Conservation (phyloP, 2,329 filamentous ascomycete species). For the Grosmannia serpens region DNA sequence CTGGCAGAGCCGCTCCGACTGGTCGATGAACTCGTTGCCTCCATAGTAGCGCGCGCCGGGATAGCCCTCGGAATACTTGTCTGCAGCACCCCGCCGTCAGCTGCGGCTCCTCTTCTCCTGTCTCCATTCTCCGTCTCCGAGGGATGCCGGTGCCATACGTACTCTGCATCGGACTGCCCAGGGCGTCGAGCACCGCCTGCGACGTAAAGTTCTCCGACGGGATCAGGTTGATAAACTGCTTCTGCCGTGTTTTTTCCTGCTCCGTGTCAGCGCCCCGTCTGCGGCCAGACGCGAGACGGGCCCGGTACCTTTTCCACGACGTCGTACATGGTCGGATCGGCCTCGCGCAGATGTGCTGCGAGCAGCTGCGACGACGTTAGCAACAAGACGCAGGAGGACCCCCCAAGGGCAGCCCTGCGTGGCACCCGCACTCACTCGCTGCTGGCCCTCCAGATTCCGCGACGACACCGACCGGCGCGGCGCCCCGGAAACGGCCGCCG, state of each 20-base stretch:
- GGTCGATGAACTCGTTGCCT: slow-evolving; percentile 91
- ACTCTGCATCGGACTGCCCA: slow-evolving; percentile 95
- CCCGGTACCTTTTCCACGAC: slow-evolving; percentile 78
- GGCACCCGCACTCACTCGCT: slow-evolving; percentile 15
- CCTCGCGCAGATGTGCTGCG: slow-evolving; percentile 64
- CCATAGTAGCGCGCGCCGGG: slow-evolving; percentile 94
- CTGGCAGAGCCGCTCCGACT: slow-evolving; percentile 82
- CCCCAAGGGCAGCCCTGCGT: neutral
- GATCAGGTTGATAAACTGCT: slow-evolving; percentile 96
- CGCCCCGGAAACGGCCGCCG: slow-evolving; percentile 15
- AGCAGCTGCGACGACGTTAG: slow-evolving; percentile 49
- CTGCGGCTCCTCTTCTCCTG: neutral
- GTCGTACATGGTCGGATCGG: slow-evolving; percentile 75
- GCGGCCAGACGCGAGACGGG: neutral
- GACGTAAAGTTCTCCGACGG: slow-evolving; percentile 95
- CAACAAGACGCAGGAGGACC: too few relatives aligned
- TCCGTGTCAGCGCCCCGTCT: neutral
- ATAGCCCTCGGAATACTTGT: slow-evolving; percentile 98
- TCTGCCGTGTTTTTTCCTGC: slow-evolving; percentile 89
- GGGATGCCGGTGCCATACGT: slow-evolving; percentile 20
- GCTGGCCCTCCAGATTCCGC: slow-evolving; percentile 41
- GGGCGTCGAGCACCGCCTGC: slow-evolving; percentile 79
- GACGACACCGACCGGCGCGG: slow-evolving; percentile 33
- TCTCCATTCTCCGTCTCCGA: neutral
- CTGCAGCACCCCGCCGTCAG: slow-evolving; percentile 24